Base-by-base conservation (phyloP, 331 rosid genomes). In the Erythrophleum ivorense region DNA sequence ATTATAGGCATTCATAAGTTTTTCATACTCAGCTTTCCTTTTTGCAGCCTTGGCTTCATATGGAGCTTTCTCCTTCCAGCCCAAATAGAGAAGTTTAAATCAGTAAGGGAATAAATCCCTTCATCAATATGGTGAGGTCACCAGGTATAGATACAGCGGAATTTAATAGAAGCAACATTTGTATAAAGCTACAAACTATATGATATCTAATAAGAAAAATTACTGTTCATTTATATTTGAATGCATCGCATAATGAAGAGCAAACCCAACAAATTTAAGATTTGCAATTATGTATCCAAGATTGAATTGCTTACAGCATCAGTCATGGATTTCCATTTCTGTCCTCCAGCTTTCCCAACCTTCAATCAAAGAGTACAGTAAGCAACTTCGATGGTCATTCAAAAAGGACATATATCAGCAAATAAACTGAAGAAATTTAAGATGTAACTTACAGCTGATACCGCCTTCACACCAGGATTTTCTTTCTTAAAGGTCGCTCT, bases 311-410 rank as follows among this genome's bases (percentile, higher is more conserved):
- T 88, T 86, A 94, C 98, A 5, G 89, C 92, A 10, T 3, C 78
- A 38, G 89, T 76, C 90, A 94, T 1, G 75, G 98, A 92, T 86
- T 91, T 92, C 98, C 98, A 94, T 85, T 81, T 90, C 73, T 84
- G 88, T 82, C 98, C 98, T 84, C 98, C 98, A 82, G 98, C 98
- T 88, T 92, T 94, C 46, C 97, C 98, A 74, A 94, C 98, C 98
- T 94, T 88, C 87, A 87, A 68, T 71, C 52, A 71, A 58, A 82
- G 59, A 49, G 34, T 0, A 29, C 38, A 79, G 54, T 40, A 45
- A 43, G 63, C 6, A 50, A 73, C 59, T 74, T 31, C 72, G 84
- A 72, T 24, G 33, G 58, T 38, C 18, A 63, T 75, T 53, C 49
- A 31, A 46, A 83, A 49, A 50, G 9, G 38, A 15, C 0, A 14